Evolutionary conservation across 768 basidiomycete genomes (phyloP).

Genomic region (Serendipita indica): DNA sequence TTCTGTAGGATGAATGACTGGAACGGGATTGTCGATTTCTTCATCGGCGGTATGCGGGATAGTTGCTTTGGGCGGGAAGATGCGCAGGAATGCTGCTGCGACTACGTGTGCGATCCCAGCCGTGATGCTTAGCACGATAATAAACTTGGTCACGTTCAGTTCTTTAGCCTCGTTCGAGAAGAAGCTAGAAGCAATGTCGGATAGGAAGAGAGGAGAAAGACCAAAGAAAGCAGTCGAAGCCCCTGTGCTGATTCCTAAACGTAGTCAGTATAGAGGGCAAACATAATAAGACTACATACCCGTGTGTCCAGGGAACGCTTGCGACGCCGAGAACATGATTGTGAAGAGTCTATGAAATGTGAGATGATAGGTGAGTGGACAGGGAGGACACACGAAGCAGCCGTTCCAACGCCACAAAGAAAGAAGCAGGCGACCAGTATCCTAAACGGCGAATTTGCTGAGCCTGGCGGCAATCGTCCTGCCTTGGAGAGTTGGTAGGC

Average conservation of each 20-base stretch:
- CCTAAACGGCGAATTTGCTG: constrained; percentile 32
- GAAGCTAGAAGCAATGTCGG: constrained; percentile 43
- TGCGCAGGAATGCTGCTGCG: constrained; percentile 31
- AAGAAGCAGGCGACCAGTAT: constrained; percentile 44
- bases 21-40: constrained; percentile 14
- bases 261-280: not conserved
- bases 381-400: constrained; percentile 46
- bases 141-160: constrained; percentile 35
- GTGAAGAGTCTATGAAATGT: constrained; percentile 45
- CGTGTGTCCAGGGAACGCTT: constrained; percentile 47
- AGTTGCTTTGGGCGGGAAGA: constrained; percentile 20
- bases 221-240: constrained; percentile 58
- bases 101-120: constrained; percentile 39
- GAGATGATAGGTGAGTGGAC: not conserved
- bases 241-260: constrained; percentile 14
- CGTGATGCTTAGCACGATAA: constrained; percentile 41
- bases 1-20: constrained; percentile 21
- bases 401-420: constrained; percentile 49
- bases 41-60: constrained; percentile 11
- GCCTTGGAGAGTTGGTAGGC: constrained; percentile 39
- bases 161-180: constrained; percentile 36
- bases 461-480: constrained; percentile 23
- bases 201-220: constrained; percentile 64
- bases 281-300: constrained; percentile 41
- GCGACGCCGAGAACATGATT: constrained; percentile 58